These are phyloP conservation scores for Streptanthus diversifolius DNA, from an alignment of 345 rosid species.

Conservation along the genomic window DNA sequence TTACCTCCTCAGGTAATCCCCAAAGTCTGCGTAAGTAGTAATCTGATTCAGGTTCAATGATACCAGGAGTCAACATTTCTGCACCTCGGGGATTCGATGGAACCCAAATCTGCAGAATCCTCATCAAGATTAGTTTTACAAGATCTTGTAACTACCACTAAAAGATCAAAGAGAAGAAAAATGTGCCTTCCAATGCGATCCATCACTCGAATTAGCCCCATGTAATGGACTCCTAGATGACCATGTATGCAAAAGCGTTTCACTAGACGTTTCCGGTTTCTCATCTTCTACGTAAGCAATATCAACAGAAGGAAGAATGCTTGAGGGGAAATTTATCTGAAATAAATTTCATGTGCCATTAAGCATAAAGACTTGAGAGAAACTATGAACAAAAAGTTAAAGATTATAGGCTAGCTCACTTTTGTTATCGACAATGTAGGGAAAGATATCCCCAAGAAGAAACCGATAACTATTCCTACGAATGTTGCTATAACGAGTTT, in stretches of 20 bases:
- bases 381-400: slow-evolving; percentile 11
- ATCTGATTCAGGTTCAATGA: slow-evolving; percentile 77
- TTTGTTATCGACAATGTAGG: slow-evolving; percentile 68
- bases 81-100: slow-evolving; percentile 95
- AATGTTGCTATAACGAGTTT: slow-evolving; percentile 63
- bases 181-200: slow-evolving; percentile 42
- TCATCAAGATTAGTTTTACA: slow-evolving; percentile 15
- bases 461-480: slow-evolving; percentile 68
- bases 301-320: slow-evolving; percentile 59
- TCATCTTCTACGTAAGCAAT: slow-evolving; percentile 64
- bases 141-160: slow-evolving; percentile 1
- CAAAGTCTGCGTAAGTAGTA: slow-evolving; percentile 69
- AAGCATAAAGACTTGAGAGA: slow-evolving; percentile 11
- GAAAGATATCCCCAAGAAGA: slow-evolving; percentile 75
- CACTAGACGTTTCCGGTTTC: slow-evolving; percentile 67
- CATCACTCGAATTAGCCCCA: slow-evolving; percentile 16
- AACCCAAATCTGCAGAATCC: slow-evolving; percentile 76
- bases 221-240: slow-evolving; percentile 50
- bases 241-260: slow-evolving; percentile 64
- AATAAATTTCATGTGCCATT: background rate
- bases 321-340: slow-evolving; percentile 65
- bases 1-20: slow-evolving; percentile 90
- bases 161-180: background rate
- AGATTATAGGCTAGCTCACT: slow-evolving; percentile 2
- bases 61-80: slow-evolving; percentile 80